phyloP scores from a whole-genome alignment of 306 rosid genomes.

The Cucurbita moschata region DNA sequence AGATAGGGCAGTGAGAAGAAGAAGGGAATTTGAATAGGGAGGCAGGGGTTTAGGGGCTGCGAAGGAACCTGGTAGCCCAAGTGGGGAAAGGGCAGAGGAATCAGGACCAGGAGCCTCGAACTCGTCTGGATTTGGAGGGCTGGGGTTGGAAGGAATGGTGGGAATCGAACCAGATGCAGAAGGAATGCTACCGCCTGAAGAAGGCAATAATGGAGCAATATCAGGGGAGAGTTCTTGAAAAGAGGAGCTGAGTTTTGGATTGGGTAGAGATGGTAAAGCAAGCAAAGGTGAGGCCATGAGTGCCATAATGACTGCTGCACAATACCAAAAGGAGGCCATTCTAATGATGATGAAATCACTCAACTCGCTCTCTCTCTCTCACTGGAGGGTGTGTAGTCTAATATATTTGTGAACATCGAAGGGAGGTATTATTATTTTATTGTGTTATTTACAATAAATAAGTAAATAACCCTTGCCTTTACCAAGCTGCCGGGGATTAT shows the following conservation, averaged over 20 bases:
- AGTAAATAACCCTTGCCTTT: not conserved
- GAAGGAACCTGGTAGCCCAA: conserved; percentile 39
- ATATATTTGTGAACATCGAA: not conserved
- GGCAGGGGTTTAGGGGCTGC: conserved; percentile 17
- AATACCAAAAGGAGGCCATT: conserved; percentile 51
- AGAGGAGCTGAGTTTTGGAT: conserved; percentile 15
- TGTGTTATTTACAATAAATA: too few relatives aligned
- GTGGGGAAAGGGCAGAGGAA: conserved; percentile 41
- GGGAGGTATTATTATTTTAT: too few relatives aligned
- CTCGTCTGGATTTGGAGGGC: conserved; percentile 82
- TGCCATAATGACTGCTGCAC: conserved; percentile 25
- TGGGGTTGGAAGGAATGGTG: conserved; percentile 74
- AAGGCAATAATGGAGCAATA: conserved; percentile 75
- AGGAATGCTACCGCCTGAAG: conserved; percentile 48
- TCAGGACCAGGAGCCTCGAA: conserved; percentile 32
- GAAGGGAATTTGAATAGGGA: conserved; percentile 10
- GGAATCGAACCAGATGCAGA: conserved; percentile 61
- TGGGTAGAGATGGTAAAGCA: conserved; percentile 23
- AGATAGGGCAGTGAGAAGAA: conserved; percentile 14
- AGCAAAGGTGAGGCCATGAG: conserved; percentile 32
- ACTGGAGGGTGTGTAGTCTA: not conserved
- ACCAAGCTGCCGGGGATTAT: not conserved
- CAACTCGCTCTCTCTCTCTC: too few relatives aligned
- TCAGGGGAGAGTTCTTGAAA: conserved; percentile 57
- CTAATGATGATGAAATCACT: conserved; percentile 27